phyloP scores from a whole-genome alignment of 1,139 yeast genomes.

The Zhuliangozyma parablackwelliae region DNA sequence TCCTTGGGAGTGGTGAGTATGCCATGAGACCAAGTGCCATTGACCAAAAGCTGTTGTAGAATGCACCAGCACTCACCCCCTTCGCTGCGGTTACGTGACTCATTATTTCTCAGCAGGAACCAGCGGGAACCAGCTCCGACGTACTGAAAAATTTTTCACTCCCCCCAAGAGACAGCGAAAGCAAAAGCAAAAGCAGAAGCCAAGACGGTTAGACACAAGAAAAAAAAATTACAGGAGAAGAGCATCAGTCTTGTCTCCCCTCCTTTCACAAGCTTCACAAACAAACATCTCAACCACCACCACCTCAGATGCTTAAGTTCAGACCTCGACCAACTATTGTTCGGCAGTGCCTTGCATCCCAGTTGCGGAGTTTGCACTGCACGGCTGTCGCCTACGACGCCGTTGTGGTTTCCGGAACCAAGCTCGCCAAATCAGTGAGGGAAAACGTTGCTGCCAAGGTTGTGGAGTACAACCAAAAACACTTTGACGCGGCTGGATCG shows the following conservation, averaged over 20 bases:
- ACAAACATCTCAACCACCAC: neutral
- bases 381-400: constrained; percentile 24
- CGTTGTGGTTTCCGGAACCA: constrained; percentile 42
- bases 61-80: no score
- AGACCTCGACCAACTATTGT: neutral
- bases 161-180: no score
- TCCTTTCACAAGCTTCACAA: neutral
- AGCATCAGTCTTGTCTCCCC: neutral
- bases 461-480: constrained; percentile 30
- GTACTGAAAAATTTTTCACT: no score
- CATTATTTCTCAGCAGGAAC: no score
- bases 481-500: constrained; percentile 14
- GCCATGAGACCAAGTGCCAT: no score
- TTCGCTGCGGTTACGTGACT: no score
- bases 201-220: no score
- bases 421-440: constrained; percentile 38
- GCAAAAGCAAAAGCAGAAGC: no score
- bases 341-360: neutral
- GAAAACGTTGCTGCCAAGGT: constrained; percentile 38
- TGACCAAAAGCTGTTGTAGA: no score
- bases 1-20: no score
- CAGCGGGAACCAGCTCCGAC: no score
- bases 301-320: constrained; percentile 2
- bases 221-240: no score
- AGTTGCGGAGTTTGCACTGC: constrained; percentile 12